Base-by-base conservation (phyloP, 768 basidiomycete species). In the Kwoniella europaea region DNA sequence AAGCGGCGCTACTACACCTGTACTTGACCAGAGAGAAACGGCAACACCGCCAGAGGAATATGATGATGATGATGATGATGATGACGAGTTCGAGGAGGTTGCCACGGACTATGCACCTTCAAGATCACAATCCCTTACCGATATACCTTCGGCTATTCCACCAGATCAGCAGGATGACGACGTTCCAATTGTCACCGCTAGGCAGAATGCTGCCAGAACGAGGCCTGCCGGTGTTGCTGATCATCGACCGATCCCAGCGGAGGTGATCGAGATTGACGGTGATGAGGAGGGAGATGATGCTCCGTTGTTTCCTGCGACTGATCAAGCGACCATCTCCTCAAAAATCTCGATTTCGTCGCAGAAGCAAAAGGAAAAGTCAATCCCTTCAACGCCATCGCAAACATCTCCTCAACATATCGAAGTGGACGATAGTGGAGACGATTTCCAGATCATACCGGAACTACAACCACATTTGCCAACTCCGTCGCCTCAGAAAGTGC, bases 71-170 rank as follows among this genome's bases (percentile, higher is more conserved):
- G 65, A 63, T 4, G 77, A 76, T 20, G 81, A 78, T 15, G 76
- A 74, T 13, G 81, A 79, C 50, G 78, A 73, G 16, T 76, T 79
- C 58, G 81, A 80, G 43, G 77, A 79, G 41, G 72, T 83, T 27
- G 41, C 66, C 20, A 54, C 71, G 9, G 57, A 46, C 43, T 59
- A 56, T 29, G 29, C 42, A 20, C 65, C 65, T 27, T 43, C 27
- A 6, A 56, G 57, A n/a, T 43, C 59, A n/a, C 59, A 61, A n/a
- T 61, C 59, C 16, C 42, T 61, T 35, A 50, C 65, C 13, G 57
- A 57, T 29, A 18, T 59, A 56, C n/a, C 35, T 43, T 50, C 18
- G 15, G 29, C 41, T 18, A 18, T n/a, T 43, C 24, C 57, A 12
- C 6, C 22, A 29, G 57, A 59, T 12, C 57, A 24, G 27, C 15